Base-by-base conservation (phyloP, 2,329 filamentous ascomycete species). In the Curvularia spicifera region DNA sequence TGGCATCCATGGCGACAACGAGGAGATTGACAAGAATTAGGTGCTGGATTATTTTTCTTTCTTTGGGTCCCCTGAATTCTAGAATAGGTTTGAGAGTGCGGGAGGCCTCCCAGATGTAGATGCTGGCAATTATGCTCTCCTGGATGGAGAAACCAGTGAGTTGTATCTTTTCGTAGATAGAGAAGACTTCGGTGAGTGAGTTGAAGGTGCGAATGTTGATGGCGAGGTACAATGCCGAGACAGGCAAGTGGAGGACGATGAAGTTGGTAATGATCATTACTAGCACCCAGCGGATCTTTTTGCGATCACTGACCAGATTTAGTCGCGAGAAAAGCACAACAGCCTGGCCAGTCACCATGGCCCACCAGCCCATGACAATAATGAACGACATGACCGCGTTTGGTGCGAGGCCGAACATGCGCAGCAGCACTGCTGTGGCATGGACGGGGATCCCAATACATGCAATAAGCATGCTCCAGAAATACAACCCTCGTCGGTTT, bases 261-360 rank as follows among this genome's bases (percentile, higher is more conserved):
- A 49, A 61, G 18, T 63, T 58, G 4, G 51, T 31, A 24, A 86
- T 77, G 59, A 89, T 87, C 80, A 88, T 85, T 40, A 65, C 74
- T 1, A 86, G 75, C 2, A 86, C 79, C 10, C 78, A 74, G 3
- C 76, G 56, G 37, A 56, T 60, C 29, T 26, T 28, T 15, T 35
- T 54, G 10, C 56, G 53, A 4, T 54, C 56, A 18, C 56, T 53
- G 35, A 69, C 56, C 29, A 69, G 62, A 28, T 68, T 62, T 0
- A 69, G 54, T 5, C 86, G 79, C 1, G 85, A 87, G 73, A 85
- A 88, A 0, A 88, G 76, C 0, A 88, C 85, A n/a, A 87, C 59
- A 0, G 81, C 80, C 66, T 87, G 84, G 0, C 85, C 86, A 0
- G 85, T 87, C 0, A 88, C 82, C 84, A 88, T 87, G 7, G 40